These are phyloP conservation scores for Tubosaeta sp. DNA, from an alignment of 768 basidiomycete species.

Conservation along the genomic window DNA sequence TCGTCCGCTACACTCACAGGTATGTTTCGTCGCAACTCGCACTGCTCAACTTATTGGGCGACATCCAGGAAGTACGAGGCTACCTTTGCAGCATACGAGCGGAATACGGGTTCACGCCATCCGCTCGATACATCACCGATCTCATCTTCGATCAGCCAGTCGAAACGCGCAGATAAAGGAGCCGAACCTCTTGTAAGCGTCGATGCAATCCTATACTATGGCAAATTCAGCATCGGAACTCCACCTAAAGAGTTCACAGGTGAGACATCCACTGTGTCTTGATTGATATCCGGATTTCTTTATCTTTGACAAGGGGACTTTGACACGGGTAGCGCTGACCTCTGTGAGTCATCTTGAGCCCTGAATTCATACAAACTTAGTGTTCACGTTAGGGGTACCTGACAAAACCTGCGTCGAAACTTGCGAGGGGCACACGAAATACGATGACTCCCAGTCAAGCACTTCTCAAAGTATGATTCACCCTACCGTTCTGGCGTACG, in stretches of 20 bases:
- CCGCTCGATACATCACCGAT: conserved; percentile 14
- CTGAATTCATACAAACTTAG: not conserved
- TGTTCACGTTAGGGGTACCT: conserved; percentile 31
- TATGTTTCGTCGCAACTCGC: not conserved
- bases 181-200: conserved; percentile 28
- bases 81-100: conserved; percentile 40
- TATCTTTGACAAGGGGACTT: conserved; percentile 35
- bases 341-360: conserved; percentile 18
- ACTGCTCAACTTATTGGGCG: not conserved
- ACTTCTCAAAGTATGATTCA: conserved; percentile 17
- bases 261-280: conserved; percentile 8
- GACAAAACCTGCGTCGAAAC: conserved; percentile 9
- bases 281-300: not conserved
- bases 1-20: conserved; percentile 5
- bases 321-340: conserved; percentile 49
- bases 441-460: conserved; percentile 21
- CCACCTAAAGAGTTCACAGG: conserved; percentile 38
- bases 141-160: not conserved
- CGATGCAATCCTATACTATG: conserved; percentile 35
- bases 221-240: conserved; percentile 41
- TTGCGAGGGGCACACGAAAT: conserved; percentile 29
- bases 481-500: conserved; percentile 33
- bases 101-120: conserved; percentile 39
- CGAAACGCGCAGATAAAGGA: conserved; percentile 16
- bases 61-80: conserved; percentile 36